Base-by-base conservation (phyloP, 371 early-diverging fungal species). In the Mucor irregularis region DNA sequence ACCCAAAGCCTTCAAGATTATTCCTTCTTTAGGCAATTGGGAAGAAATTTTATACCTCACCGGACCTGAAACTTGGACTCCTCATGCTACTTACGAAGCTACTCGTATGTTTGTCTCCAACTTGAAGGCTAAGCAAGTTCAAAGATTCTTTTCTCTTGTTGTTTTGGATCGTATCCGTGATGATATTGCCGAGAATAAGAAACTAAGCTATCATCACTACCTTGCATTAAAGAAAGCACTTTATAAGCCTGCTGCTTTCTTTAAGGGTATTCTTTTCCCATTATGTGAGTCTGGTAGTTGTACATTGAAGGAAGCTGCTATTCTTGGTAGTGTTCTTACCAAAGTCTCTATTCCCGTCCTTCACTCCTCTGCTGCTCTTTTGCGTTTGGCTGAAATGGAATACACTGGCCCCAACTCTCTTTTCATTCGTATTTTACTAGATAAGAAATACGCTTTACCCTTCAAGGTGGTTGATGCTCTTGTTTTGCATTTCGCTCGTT, bases 1-100 rank as follows among this genome's bases (percentile, higher is more conserved):
- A 50, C 99, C 99, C 57, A 97, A 97, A 69, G 94, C 97, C 14
- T 99, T 99, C 89, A 99, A 99, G 80, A 93, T 99, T 58, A 93
- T 98, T 48, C 97, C 99, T 8, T 86, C 93, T 9, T 80, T 99
- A 24, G 74, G 80, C 42, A 93, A 98, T 80, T 99, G 99, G 99
- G 96, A 97, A 71, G 95, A 98, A 59, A 86, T 98, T 33, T 72
- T 99, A 56, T 90, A 89, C 64, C 71, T 95, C 25, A 99, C 99
- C 2, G 78, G 78, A 24, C 99, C 99, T 3, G 90, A 90, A 35
- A 79, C 79, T 25, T 99, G 99, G 99, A 94, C 98, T 8, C 94
- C 98, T 13, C 90, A 97, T 63, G 98, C 99, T 11, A 87, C 88
- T 13, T 97, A 91, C 72, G 90, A 95, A 80, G 99, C 98, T 3